phyloP scores from a whole-genome alignment of 164 flowering plant genomes.

The Vitis rupestris region DNA sequence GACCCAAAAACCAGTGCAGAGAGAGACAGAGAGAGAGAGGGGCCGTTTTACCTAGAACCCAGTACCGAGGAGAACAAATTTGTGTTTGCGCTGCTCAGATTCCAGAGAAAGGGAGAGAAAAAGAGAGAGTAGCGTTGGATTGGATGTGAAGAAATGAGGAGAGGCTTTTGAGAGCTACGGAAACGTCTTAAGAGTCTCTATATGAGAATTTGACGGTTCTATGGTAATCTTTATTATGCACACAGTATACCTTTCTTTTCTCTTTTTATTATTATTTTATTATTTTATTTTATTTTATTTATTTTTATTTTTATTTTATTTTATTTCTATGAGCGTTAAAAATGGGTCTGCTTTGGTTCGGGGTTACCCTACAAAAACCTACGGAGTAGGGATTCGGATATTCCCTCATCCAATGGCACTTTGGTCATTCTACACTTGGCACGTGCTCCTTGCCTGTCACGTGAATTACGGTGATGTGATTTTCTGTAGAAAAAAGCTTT shows the following conservation, averaged over 20 bases:
- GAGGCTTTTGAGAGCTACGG: background rate
- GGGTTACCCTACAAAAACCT: too few relatives aligned
- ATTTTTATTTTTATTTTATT: too few relatives aligned
- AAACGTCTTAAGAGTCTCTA: background rate
- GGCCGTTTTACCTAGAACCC: constrained; percentile 8
- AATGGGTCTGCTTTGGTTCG: too few relatives aligned
- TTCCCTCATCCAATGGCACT: too few relatives aligned
- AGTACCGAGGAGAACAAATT: constrained; percentile 8
- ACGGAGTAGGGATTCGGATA: too few relatives aligned
- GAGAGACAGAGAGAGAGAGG: background rate
- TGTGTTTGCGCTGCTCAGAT: background rate
- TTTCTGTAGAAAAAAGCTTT: too few relatives aligned
- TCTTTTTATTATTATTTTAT: background rate
- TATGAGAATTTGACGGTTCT: background rate
- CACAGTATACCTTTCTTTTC: background rate
- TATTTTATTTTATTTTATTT: too few relatives aligned
- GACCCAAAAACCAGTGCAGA: background rate
- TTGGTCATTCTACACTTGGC: too few relatives aligned
- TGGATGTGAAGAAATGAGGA: background rate
- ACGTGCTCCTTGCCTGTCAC: too few relatives aligned
- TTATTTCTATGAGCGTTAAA: too few relatives aligned
- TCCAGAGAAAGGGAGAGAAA: background rate
- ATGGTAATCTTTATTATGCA: background rate
- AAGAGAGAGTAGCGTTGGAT: constrained; percentile 11
- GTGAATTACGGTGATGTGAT: too few relatives aligned